Evolutionary conservation across 2,329 filamentous ascomycete genomes (phyloP).

Genomic region (Aspergillus sp.): DNA sequence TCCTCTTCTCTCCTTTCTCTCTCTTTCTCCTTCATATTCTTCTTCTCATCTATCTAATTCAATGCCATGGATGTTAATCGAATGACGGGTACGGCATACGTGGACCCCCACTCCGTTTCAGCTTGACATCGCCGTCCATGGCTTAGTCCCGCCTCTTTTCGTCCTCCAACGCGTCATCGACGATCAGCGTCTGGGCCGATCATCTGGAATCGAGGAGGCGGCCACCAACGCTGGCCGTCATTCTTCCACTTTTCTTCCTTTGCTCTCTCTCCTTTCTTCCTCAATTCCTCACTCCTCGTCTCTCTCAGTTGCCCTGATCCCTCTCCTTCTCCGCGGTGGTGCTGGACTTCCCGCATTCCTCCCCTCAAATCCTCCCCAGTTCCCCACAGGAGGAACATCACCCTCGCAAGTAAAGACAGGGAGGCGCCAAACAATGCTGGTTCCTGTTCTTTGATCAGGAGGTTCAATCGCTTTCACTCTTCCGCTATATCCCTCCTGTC

Average conservation of each 20-base stretch:
- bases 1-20: background rate
- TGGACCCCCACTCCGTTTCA: conserved; percentile 5
- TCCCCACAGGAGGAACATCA: background rate
- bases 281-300: background rate
- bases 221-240: conserved; percentile 7
- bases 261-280: background rate
- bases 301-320: background rate
- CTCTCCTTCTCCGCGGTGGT: background rate
- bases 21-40: background rate
- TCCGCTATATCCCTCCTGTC: background rate
- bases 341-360: background rate
- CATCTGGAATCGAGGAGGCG: conserved; percentile 5
- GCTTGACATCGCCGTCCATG: conserved; percentile 5
- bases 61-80: background rate
- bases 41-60: background rate
- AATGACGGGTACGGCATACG: background rate
- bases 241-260: conserved; percentile 1
- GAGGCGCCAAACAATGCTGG: conserved; percentile 9
- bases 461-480: conserved; percentile 10
- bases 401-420: background rate
- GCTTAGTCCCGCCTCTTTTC: conserved; percentile 6
- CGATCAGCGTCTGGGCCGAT: conserved; percentile 19
- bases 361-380: background rate
- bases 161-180: conserved; percentile 18
- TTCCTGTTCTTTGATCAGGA: conserved; percentile 4